Conservation (phyloP, 1,284 basidiomycete species). For the Athelia sp. region DNA sequence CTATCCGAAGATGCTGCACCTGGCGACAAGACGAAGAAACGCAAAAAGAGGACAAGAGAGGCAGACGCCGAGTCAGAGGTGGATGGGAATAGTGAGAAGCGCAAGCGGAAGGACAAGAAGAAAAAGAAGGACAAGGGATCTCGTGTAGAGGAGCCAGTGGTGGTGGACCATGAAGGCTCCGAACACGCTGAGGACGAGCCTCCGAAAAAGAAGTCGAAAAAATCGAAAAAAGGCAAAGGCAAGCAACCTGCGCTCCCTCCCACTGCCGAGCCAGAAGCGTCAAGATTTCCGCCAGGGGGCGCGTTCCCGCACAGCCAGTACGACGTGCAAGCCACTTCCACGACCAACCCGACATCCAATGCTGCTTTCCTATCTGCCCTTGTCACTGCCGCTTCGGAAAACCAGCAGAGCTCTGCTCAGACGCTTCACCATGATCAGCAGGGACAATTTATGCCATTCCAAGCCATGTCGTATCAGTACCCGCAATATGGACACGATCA, state of each 20-base stretch:
- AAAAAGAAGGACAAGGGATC: slow-evolving; percentile 21
- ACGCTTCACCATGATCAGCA: slow-evolving; percentile 9
- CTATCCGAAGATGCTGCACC: slow-evolving; percentile 21
- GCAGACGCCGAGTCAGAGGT: slow-evolving; percentile 3
- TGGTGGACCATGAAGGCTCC: slow-evolving; percentile 7
- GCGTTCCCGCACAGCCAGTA: slow-evolving; percentile 2
- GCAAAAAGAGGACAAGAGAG: slow-evolving; percentile 4
- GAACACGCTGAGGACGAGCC: slow-evolving; percentile 7
- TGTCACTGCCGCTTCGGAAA: slow-evolving; percentile 48
- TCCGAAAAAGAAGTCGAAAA: slow-evolving; percentile 23
- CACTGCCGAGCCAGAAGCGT: slow-evolving; percentile 6
- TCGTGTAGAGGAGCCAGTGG: slow-evolving; percentile 2
- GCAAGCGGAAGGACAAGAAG: slow-evolving; percentile 9
- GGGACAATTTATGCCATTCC: neutral
- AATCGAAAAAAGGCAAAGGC: slow-evolving; percentile 34
- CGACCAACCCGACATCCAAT: slow-evolving; percentile 32
- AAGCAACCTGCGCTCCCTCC: no score
- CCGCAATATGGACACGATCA: slow-evolving; percentile 17
- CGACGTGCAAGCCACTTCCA: slow-evolving; percentile 22
- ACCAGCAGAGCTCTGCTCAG: slow-evolving; percentile 23
- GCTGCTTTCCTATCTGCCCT: slow-evolving; percentile 58
- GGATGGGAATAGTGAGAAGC: neutral
- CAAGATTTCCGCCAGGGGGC: no score
- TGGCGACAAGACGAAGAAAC: slow-evolving; percentile 21
- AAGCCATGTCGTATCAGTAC: neutral